Percentiles rank a stretch among this genome's conserved stretches.
Conservation (phyloP, 2,329 filamentous ascomycete species). For the Diaporthe ilicicola region DNA sequence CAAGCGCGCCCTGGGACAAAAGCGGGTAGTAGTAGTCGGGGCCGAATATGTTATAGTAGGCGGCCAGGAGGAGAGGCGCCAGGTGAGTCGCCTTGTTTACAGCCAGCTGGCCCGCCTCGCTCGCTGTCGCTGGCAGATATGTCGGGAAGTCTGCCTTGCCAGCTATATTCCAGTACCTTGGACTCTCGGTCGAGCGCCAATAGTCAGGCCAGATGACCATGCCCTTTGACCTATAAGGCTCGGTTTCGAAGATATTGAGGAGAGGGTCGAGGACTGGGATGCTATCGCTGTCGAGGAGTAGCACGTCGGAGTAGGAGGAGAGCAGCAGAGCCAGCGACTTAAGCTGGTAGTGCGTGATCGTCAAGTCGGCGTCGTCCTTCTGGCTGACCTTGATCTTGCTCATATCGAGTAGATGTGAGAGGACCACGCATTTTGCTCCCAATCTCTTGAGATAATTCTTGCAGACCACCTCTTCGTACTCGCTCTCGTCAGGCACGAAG, state of each 20-base stretch:
- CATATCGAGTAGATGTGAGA: slow-evolving; percentile 46
- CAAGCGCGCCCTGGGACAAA: slow-evolving; percentile 51
- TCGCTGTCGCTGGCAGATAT: slow-evolving; percentile 32
- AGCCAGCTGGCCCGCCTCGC: slow-evolving; percentile 57
- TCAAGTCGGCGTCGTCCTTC: slow-evolving; percentile 25
- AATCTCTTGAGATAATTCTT: slow-evolving; percentile 40
- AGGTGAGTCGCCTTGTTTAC: slow-evolving; percentile 57
- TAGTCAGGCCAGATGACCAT: slow-evolving; percentile 67
- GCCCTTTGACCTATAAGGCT: slow-evolving; percentile 60
- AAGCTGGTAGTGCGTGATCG: slow-evolving; percentile 54
- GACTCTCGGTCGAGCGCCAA: slow-evolving; percentile 53
- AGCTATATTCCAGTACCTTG: slow-evolving; percentile 54
- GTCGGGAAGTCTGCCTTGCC: slow-evolving; percentile 43
- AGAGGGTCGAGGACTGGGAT: slow-evolving; percentile 52
- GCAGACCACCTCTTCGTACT: slow-evolving; percentile 44
- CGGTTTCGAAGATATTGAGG: slow-evolving; percentile 55
- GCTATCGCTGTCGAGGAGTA: slow-evolving; percentile 67
- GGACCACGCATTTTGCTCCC: slow-evolving; percentile 44
- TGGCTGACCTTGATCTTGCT: slow-evolving; percentile 26
- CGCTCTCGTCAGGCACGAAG: slow-evolving; percentile 44
- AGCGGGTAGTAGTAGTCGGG: slow-evolving; percentile 59
- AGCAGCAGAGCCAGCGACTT: slow-evolving; percentile 66
- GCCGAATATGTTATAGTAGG: slow-evolving; percentile 65
- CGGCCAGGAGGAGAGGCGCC: slow-evolving; percentile 55
- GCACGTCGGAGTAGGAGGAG: slow-evolving; percentile 65